Base-by-base conservation (phyloP, 768 basidiomycete genomes). In the Flagelloscypha sp. region DNA sequence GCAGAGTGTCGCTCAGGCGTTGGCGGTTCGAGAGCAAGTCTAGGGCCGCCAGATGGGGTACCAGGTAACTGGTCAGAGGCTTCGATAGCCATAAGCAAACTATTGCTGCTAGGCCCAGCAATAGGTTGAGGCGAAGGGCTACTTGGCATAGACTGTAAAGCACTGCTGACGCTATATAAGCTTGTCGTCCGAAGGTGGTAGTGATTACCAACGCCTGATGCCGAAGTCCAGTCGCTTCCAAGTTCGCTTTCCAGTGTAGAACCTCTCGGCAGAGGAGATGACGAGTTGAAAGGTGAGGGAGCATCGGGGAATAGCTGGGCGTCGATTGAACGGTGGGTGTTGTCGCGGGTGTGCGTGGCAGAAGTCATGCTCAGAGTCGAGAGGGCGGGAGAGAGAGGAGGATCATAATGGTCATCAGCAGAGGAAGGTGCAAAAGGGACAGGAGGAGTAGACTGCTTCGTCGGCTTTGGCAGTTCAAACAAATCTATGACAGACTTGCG, bases 241-340 rank as follows among this genome's bases (percentile, higher is more conserved):
- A 71, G 63, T 46, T 74, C 69, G 37, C 59, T 65, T 19, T 71
- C 76, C 1, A 86, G 62, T 72, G 71, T 1, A 82, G 62, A 2
- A 74, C 65, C 8, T 52, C 59, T 4, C 31, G 65, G 11, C 9
- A 16, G 30, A 8, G 30, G 17, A 31, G 30, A 16, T 17, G 19
- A 9, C 8, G 30, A 9, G 25, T 27, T 13, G 9, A 27, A 13
- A 13, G 13, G 25, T 9, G 25, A 9, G 25, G 9, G 25, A 9
- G 25, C n/a, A n/a, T n/a, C n/a, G n/a, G n/a, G n/a, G n/a, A n/a
- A n/a, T n/a, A n/a, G n/a, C n/a, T n/a, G n/a, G n/a, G n/a, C n/a
- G n/a, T n/a, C n/a, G n/a, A n/a, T n/a, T n/a, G n/a, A n/a, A n/a
- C n/a, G n/a, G n/a, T n/a, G n/a, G n/a, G n/a, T n/a, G n/a, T n/a